Evolutionary conservation across 352 stramenopile genomes (phyloP).

Genomic region (Globisporangium polare): DNA sequence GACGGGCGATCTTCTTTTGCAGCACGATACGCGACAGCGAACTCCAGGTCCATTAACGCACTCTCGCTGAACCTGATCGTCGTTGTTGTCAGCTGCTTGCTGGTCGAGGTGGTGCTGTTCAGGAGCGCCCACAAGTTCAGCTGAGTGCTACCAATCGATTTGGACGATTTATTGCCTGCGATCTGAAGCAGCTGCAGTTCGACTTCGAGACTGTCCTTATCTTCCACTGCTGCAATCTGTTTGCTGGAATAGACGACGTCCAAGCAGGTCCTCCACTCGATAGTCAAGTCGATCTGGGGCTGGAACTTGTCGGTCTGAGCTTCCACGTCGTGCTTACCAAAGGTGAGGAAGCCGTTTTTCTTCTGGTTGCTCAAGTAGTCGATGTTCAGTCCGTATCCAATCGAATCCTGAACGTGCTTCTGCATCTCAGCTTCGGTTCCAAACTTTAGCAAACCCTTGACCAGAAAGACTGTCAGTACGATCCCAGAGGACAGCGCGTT

Average conservation of each 20-base stretch:
- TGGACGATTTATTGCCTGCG: slow-evolving; percentile 14
- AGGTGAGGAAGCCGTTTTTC: slow-evolving; percentile 18
- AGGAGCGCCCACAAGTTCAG: slow-evolving; percentile 22
- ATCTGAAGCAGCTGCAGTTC: slow-evolving; percentile 21
- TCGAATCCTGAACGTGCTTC: not conserved
- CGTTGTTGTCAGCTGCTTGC: not conserved
- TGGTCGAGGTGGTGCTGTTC: not conserved
- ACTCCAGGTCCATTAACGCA: slow-evolving; percentile 27
- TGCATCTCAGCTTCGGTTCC: slow-evolving; percentile 1
- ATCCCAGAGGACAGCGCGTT: slow-evolving; percentile 17
- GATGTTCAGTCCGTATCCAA: slow-evolving; percentile 14
- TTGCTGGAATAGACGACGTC: slow-evolving; percentile 22
- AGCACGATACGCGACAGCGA: slow-evolving; percentile 18
- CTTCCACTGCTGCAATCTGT: slow-evolving; percentile 17
- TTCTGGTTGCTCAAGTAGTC: slow-evolving; percentile 25
- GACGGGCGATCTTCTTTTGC: slow-evolving; percentile 3
- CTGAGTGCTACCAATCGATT: slow-evolving; percentile 26
- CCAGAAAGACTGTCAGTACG: slow-evolving; percentile 25
- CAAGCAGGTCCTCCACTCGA: slow-evolving; percentile 23
- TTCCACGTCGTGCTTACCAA: slow-evolving; percentile 16
- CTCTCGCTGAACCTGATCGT: slow-evolving; percentile 21
- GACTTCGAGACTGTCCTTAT: slow-evolving; percentile 32
- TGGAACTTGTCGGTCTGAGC: slow-evolving; percentile 9
- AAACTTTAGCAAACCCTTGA: slow-evolving; percentile 15
- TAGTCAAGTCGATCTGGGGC: not conserved